A percentile compares a stretch with the other conserved stretches of the same genome.
Conservation (phyloP, 306 rosid species). For the Clitoria ternatea region DNA sequence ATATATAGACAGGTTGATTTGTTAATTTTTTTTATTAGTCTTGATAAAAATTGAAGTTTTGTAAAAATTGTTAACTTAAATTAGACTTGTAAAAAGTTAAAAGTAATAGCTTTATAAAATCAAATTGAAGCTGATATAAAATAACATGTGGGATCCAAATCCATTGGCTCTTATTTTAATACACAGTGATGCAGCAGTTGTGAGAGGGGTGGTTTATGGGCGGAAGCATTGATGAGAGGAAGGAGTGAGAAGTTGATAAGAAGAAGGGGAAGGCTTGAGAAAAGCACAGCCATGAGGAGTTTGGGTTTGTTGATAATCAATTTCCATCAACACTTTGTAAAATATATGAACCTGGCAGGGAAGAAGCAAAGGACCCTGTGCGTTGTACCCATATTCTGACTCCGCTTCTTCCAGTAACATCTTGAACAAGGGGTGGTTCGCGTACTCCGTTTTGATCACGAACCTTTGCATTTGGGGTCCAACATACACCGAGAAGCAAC, state of each 20-base stretch:
- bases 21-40: no score
- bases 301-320: constrained; percentile 37
- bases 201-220: neutral
- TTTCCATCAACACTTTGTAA: constrained; percentile 57
- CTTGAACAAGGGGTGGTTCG: constrained; percentile 77
- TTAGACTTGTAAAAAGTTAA: no score
- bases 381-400: constrained; percentile 63
- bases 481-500: constrained; percentile 82
- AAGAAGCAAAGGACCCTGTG: constrained; percentile 67
- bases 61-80: no score
- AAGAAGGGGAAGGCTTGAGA: constrained; percentile 33
- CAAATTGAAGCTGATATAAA: no score
- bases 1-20: no score
- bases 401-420: constrained; percentile 82
- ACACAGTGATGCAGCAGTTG: no score
- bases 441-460: constrained; percentile 56
- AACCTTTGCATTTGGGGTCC: constrained; percentile 69
- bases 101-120: no score
- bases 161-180: no score
- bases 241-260: neutral
- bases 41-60: no score
- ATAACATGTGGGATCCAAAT: no score
- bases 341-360: constrained; percentile 77
- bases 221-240: neutral
- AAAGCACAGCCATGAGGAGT: constrained; percentile 39